These are phyloP conservation scores for Salix caprea DNA, from an alignment of 345 rosid genomes.

Conservation along the genomic window DNA sequence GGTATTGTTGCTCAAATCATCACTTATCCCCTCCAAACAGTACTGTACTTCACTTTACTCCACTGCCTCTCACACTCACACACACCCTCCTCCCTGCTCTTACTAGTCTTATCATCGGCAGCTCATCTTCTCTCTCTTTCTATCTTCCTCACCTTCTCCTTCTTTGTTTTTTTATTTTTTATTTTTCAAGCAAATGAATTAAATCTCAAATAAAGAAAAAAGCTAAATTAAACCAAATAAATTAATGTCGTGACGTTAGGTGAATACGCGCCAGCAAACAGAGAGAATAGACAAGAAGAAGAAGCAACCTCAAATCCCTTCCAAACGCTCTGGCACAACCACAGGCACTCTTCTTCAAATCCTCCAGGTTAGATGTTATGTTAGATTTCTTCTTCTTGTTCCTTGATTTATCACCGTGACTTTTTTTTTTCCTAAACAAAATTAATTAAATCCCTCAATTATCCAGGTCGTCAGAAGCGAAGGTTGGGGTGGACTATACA, in stretches of 20 bases:
- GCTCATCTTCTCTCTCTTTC: neutral
- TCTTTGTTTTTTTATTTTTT: no score
- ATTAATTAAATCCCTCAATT: no score
- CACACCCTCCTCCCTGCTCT: neutral
- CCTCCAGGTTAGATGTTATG: slow-evolving; percentile 28
- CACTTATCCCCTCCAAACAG: slow-evolving; percentile 72
- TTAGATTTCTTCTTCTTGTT: neutral
- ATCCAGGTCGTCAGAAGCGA: slow-evolving; percentile 40
- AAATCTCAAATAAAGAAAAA: no score
- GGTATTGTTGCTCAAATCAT: slow-evolving; percentile 69
- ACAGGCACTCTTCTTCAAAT: slow-evolving; percentile 43
- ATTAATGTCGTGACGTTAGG: slow-evolving; percentile 22
- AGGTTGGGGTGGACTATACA: slow-evolving; percentile 69
- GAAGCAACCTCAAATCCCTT: neutral
- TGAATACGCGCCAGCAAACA: slow-evolving; percentile 69
- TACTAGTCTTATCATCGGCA: neutral
- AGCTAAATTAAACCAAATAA: neutral
- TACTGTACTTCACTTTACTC: neutral
- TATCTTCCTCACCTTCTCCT: neutral
- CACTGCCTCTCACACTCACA: no score
- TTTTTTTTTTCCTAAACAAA: neutral
- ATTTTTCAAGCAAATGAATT: no score
- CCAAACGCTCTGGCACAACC: slow-evolving; percentile 6
- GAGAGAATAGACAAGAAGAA: slow-evolving; percentile 50
- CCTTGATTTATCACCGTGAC: neutral